Evolutionary conservation across 345 rosid species (phyloP).

Genomic region (Brassica rapa): DNA sequence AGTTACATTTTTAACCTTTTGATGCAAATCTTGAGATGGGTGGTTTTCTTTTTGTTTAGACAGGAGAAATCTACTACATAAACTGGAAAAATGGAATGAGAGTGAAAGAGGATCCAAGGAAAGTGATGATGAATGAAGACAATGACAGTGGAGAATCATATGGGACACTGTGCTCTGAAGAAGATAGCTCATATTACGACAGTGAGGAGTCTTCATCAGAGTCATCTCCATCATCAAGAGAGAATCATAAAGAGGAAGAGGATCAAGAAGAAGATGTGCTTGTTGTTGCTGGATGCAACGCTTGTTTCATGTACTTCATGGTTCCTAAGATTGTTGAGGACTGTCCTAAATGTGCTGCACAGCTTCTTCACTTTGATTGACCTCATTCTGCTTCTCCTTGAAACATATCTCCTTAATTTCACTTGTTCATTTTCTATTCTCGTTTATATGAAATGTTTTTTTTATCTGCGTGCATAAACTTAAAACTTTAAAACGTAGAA

Average conservation of each 20-base stretch:
- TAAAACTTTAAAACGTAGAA: too few species aligned
- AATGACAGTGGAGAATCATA: slow-evolving; percentile 45
- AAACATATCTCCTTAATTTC: slow-evolving; percentile 12
- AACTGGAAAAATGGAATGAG: slow-evolving; percentile 92
- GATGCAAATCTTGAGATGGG: slow-evolving; percentile 10
- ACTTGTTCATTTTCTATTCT: not conserved
- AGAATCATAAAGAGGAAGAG: slow-evolving; percentile 32
- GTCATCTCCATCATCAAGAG: slow-evolving; percentile 61
- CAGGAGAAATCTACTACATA: slow-evolving; percentile 90
- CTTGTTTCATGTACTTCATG: slow-evolving; percentile 96
- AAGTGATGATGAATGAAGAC: slow-evolving; percentile 36
- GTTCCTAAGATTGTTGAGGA: slow-evolving; percentile 81
- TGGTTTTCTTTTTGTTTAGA: slow-evolving; percentile 41
- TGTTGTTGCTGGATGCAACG: slow-evolving; percentile 96
- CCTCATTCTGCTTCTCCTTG: slow-evolving; percentile 49
- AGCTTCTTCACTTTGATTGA: slow-evolving; percentile 85
- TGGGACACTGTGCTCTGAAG: slow-evolving; percentile 51
- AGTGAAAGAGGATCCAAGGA: slow-evolving; percentile 78
- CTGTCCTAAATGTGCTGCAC: slow-evolving; percentile 87
- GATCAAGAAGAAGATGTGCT: slow-evolving; percentile 57
- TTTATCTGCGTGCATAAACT: too few species aligned
- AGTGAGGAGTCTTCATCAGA: slow-evolving; percentile 78
- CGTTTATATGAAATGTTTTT: too few species aligned
- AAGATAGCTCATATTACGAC: slow-evolving; percentile 63
- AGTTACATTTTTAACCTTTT: slow-evolving; percentile 1